These are phyloP conservation scores for Porphyridium purpureum DNA, from an alignment of 23 red algal species.

Conservation along the genomic window DNA sequence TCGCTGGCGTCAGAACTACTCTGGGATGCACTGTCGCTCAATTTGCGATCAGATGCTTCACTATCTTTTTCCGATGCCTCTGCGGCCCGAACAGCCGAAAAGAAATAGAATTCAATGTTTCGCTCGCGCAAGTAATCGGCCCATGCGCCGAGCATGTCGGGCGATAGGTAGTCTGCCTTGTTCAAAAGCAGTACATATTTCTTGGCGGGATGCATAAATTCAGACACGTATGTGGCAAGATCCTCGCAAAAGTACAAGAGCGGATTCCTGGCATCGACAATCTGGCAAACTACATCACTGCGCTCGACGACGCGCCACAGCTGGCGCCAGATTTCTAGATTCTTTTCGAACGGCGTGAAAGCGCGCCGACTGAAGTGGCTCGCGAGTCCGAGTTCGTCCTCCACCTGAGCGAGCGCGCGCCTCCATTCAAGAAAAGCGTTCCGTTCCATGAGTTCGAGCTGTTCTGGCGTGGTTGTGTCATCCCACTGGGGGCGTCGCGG, in stretches of 20 bases:
- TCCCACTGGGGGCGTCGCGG: constrained; percentile 71
- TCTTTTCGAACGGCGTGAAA: constrained; percentile 98
- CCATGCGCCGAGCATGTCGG: constrained; percentile 32
- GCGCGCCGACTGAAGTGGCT: constrained; percentile 5
- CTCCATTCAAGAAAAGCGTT: constrained; percentile 67
- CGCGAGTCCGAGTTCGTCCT: constrained; percentile 23
- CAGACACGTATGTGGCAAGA: constrained; percentile 51
- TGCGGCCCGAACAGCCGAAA: constrained; percentile 51
- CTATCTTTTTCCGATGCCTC: constrained; percentile 4
- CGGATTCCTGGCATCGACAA: constrained; percentile 91
- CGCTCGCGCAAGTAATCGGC: constrained; percentile 27
- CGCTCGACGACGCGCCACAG: constrained; percentile 95
- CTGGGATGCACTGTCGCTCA: too few species aligned
- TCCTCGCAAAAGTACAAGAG: constrained; percentile 70
- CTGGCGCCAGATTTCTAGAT: constrained; percentile 91
- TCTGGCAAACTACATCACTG: constrained; percentile 72
- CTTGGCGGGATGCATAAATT: constrained; percentile 17
- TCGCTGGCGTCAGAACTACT: too few species aligned
- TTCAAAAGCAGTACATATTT: constrained; percentile 54
- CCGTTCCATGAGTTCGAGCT: constrained; percentile 31
- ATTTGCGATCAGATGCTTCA: too few species aligned
- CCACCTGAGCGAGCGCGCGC: constrained; percentile 28
- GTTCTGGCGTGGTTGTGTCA: constrained; percentile 7
- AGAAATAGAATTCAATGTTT: constrained; percentile 43
- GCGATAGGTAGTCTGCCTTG: constrained; percentile 73